Percentiles rank a stretch among this genome's conserved stretches.
Evolutionary conservation across 2,329 filamentous ascomycete species (phyloP).

Genomic region (Penicillium sp.): DNA sequence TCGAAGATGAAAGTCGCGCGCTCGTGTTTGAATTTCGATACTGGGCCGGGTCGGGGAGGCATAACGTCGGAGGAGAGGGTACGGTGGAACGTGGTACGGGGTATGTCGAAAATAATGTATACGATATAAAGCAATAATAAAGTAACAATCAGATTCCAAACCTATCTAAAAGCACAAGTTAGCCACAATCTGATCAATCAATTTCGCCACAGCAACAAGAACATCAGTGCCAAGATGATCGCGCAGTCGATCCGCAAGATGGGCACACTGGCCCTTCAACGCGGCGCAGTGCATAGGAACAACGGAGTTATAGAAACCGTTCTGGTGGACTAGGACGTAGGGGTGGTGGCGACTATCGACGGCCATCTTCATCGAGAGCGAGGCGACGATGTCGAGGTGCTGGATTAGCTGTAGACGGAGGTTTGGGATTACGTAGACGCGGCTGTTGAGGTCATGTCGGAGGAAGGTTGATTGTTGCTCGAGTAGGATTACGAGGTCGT

Average conservation of each 20-base stretch:
- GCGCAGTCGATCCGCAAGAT: not conserved
- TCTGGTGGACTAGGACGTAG: not conserved
- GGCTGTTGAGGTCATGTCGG: not conserved
- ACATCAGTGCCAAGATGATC: not conserved
- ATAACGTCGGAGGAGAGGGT: not conserved
- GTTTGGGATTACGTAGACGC: not conserved
- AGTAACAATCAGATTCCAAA: not conserved
- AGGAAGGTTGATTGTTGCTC: not conserved
- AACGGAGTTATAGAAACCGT: not conserved
- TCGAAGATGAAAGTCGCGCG: not conserved
- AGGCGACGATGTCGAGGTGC: not conserved
- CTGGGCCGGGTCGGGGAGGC: not conserved
- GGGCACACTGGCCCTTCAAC: not conserved
- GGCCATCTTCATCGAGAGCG: not conserved
- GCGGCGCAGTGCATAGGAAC: conserved; percentile 4
- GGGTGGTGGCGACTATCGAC: not conserved
- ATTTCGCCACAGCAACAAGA: not conserved
- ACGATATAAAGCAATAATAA: not conserved
- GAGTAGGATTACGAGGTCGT: not conserved
- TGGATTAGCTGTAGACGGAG: not conserved
- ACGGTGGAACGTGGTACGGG: too few species aligned
- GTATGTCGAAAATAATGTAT: not conserved
- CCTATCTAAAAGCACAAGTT: conserved; percentile 2
- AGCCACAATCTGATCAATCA: not conserved
- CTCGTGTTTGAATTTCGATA: not conserved